phyloP scores from a whole-genome alignment of 2,329 filamentous ascomycete species.

The Curvularia sp. region DNA sequence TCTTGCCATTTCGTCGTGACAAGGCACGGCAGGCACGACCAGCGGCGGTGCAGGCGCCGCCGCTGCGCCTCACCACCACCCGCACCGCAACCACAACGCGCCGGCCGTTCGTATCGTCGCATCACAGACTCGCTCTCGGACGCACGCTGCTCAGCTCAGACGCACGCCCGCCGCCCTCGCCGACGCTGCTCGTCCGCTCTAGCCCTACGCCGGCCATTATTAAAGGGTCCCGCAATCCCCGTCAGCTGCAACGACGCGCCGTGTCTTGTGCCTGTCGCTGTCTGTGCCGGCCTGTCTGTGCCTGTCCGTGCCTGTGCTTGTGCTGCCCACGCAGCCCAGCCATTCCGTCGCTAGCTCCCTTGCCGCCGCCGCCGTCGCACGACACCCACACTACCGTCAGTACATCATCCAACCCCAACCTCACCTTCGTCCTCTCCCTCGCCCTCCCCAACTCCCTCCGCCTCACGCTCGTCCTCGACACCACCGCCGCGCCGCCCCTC shows the following conservation, averaged over 20 bases:
- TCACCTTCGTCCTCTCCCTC: too few species aligned
- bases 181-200: background rate
- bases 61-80: background rate
- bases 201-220: constrained; percentile 16
- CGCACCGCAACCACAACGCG: background rate
- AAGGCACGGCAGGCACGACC: too few species aligned
- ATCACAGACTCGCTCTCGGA: background rate
- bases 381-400: background rate
- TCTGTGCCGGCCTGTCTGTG: too few species aligned
- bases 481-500: background rate
- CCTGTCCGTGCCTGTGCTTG: background rate
- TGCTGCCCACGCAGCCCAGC: background rate
- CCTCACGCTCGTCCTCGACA: background rate
- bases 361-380: constrained; percentile 5
- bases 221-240: constrained; percentile 23
- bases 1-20: too few species aligned
- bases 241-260: background rate
- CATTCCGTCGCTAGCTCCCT: constrained; percentile 2
- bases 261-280: too few species aligned
- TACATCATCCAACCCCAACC: background rate
- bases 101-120: background rate
- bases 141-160: background rate
- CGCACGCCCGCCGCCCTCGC: constrained; percentile 12
- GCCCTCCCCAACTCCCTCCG: background rate
- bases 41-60: constrained; percentile 12